These are phyloP conservation scores for Cadophora malorum DNA, from an alignment of 2,329 filamentous ascomycete species.

Conservation along the genomic window DNA sequence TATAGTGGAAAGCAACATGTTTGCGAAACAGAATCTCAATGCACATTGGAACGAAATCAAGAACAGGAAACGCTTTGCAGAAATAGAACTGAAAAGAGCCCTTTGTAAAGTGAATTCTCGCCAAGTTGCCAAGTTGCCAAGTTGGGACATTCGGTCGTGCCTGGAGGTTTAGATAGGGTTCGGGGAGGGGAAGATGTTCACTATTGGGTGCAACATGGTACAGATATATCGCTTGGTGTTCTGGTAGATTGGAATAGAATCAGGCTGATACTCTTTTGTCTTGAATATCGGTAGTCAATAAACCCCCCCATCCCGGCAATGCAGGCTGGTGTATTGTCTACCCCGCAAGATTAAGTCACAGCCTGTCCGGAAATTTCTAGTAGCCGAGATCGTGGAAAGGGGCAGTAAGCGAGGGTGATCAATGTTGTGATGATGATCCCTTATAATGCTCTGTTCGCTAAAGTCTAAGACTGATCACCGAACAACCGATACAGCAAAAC, in stretches of 20 bases:
- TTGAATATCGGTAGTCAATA: background rate
- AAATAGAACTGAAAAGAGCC: background rate
- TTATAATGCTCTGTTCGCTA: no score
- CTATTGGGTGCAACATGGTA: background rate
- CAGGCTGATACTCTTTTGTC: background rate
- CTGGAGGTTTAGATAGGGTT: background rate
- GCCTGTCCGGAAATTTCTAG: background rate
- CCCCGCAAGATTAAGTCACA: background rate
- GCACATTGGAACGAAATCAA: background rate
- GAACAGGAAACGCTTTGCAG: background rate
- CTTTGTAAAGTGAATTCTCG: no score
- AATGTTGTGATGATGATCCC: background rate
- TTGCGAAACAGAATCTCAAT: background rate
- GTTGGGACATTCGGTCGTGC: background rate
- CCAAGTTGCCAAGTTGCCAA: background rate
- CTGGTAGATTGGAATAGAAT: background rate
- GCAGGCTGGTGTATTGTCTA: background rate
- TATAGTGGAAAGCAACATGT: conserved; percentile 27
- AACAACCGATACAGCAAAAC: no score
- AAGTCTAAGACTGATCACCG: no score
- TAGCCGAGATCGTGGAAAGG: background rate
- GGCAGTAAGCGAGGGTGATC: background rate
- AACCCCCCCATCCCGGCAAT: background rate
- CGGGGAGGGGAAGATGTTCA: background rate
- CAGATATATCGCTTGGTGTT: background rate